Percentiles rank a stretch among this genome's conserved stretches.
These are phyloP conservation scores for Schizochytrium sp. DNA, from an alignment of 108 stramenopile genomes.

Conservation along the genomic window DNA sequence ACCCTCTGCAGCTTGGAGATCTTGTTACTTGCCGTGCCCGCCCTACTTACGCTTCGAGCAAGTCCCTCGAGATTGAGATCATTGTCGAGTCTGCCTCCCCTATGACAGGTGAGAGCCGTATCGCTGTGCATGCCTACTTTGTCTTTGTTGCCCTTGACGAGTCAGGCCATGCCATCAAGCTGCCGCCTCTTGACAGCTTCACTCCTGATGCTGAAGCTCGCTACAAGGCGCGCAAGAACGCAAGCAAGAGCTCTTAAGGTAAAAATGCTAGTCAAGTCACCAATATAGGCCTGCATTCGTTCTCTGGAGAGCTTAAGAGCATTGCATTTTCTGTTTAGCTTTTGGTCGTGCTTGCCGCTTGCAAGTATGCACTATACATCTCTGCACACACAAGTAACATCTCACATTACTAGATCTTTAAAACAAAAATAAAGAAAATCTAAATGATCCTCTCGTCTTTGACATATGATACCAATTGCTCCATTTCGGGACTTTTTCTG, in stretches of 20 bases:
- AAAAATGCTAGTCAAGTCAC: background rate
- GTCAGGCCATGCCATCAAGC: background rate
- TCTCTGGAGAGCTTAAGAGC: too few relatives aligned
- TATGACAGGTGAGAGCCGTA: background rate
- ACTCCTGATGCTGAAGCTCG: conserved; percentile 16
- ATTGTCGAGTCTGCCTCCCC: conserved; percentile 44
- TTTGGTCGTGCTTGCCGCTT: too few relatives aligned
- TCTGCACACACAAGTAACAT: too few relatives aligned
- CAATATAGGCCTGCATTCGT: too few relatives aligned
- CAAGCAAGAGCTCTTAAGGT: background rate
- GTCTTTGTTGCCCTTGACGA: conserved; percentile 58
- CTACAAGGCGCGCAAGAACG: conserved; percentile 51
- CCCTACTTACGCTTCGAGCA: conserved; percentile 42
- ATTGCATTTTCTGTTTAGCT: too few relatives aligned
- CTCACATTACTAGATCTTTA: too few relatives aligned
- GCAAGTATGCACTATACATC: too few relatives aligned
- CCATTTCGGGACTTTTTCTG: too few relatives aligned
- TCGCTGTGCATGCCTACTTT: conserved; percentile 26
- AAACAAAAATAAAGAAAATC: too few relatives aligned
- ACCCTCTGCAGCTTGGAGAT: conserved; percentile 1
- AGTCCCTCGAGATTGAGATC: conserved; percentile 2
- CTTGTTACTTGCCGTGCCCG: conserved; percentile 43
- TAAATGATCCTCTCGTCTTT: too few relatives aligned
- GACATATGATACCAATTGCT: too few relatives aligned
- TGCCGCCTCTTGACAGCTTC: background rate